Percentiles rank a stretch among this genome's conserved stretches.
These are phyloP conservation scores for Vigna nakashimae DNA, from an alignment of 306 rosid genomes.

Conservation along the genomic window DNA sequence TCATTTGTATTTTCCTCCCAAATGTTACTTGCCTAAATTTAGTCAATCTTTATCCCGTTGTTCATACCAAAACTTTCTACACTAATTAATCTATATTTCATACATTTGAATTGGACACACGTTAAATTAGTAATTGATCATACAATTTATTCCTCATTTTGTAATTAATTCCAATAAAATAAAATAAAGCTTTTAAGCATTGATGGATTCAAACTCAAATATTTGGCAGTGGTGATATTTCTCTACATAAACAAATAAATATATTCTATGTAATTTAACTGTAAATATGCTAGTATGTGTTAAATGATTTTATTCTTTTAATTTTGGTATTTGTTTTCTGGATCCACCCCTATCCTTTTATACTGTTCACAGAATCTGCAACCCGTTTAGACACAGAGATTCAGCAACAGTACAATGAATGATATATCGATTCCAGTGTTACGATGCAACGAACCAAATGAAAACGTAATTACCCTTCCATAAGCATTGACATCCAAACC, in stretches of 20 bases:
- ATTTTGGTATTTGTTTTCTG: neutral
- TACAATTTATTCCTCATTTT: neutral
- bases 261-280: neutral
- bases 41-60: neutral
- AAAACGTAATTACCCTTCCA: constrained; percentile 68
- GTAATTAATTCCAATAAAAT: neutral
- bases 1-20: too few species aligned
- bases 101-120: neutral
- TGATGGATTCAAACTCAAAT: neutral
- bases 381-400: constrained; percentile 15
- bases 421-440: constrained; percentile 18
- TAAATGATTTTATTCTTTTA: neutral
- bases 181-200: neutral
- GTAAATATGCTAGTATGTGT: neutral
- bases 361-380: constrained; percentile 13
- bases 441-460: neutral
- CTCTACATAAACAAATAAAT: neutral
- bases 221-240: neutral
- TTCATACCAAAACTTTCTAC: neutral
- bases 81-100: neutral
- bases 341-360: neutral
- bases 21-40: neutral
- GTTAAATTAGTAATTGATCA: neutral
- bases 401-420: constrained; percentile 7
- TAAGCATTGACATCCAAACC: constrained; percentile 84